Evolutionary conservation across 1,284 basidiomycete genomes (phyloP).

Genomic region (Tilletiaria anomala): DNA sequence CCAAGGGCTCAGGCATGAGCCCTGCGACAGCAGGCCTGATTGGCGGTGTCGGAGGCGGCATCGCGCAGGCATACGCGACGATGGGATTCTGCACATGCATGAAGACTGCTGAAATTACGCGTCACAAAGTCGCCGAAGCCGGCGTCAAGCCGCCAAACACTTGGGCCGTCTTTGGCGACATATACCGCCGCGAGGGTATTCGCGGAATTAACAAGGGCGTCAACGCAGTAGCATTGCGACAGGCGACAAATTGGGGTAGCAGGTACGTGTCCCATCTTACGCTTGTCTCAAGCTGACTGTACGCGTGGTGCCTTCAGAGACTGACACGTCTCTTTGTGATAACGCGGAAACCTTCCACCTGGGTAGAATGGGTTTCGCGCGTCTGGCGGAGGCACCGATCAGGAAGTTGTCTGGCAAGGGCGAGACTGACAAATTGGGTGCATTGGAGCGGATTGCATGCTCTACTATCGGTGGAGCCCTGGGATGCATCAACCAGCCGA

Average conservation of each 20-base stretch:
- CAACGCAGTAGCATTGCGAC: conserved; percentile 83
- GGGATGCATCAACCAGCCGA: neutral
- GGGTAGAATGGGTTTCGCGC: conserved; percentile 81
- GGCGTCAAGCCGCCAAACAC: conserved; percentile 85
- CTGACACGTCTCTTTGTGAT: too few relatives aligned
- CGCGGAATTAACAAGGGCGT: conserved; percentile 98
- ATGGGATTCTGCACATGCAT: conserved; percentile 86
- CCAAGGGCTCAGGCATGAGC: conserved; percentile 55
- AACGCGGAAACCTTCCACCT: neutral
- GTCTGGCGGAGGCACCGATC: conserved; percentile 72
- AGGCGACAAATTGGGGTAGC: conserved; percentile 99
- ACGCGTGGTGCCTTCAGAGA: neutral
- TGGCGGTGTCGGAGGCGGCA: conserved; percentile 93
- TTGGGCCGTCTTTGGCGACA: conserved; percentile 73
- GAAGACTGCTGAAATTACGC: conserved; percentile 68
- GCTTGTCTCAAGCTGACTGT: neutral
- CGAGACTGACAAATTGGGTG: conserved; percentile 59
- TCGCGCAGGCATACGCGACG: conserved; percentile 95
- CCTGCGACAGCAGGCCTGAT: conserved; percentile 81
- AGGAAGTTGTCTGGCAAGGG: conserved; percentile 57
- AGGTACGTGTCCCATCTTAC: conserved; percentile 55
- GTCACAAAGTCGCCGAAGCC: conserved; percentile 79
- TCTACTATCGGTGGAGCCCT: conserved; percentile 54
- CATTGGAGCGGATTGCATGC: conserved; percentile 72
- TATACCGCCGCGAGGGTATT: conserved; percentile 83